Conservation (phyloP, 2,329 filamentous ascomycete genomes). For the Penicillium sp. region DNA sequence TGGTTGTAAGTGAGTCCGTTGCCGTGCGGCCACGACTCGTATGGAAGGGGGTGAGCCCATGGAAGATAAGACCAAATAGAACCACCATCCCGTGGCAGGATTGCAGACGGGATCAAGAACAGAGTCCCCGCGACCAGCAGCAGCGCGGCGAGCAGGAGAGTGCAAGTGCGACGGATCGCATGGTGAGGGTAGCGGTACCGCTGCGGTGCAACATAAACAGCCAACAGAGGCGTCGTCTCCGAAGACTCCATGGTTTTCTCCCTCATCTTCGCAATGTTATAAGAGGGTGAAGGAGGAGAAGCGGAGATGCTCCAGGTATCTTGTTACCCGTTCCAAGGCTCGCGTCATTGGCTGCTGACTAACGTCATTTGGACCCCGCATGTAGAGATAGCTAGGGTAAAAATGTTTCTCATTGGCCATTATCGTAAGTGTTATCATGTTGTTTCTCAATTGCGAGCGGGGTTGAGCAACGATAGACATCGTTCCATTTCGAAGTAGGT, state of each 20-base stretch:
- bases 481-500: too few species aligned
- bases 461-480: too few species aligned
- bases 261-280: conserved; percentile 27
- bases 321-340: conserved; percentile 17
- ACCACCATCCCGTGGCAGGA: conserved; percentile 40
- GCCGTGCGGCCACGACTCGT: conserved; percentile 42
- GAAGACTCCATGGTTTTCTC: conserved; percentile 39
- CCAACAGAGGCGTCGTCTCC: conserved; percentile 45
- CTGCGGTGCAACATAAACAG: conserved; percentile 41
- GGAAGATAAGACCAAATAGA: conserved; percentile 43
- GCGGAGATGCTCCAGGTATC: background rate
- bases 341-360: conserved; percentile 18
- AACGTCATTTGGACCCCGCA: background rate
- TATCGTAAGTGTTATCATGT: background rate
- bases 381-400: too few species aligned
- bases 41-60: conserved; percentile 39
- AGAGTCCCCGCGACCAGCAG: conserved; percentile 41
- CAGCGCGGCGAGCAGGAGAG: conserved; percentile 37
- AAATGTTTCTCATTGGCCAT: background rate
- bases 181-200: conserved; percentile 45
- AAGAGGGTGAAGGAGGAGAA: conserved; percentile 3
- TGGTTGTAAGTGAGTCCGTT: conserved; percentile 54
- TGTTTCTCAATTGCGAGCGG: background rate
- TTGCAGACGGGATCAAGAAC: conserved; percentile 42
- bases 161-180: conserved; percentile 44